Conservation (phyloP, 495 filamentous ascomycete species). For the Monascus purpureus region DNA sequence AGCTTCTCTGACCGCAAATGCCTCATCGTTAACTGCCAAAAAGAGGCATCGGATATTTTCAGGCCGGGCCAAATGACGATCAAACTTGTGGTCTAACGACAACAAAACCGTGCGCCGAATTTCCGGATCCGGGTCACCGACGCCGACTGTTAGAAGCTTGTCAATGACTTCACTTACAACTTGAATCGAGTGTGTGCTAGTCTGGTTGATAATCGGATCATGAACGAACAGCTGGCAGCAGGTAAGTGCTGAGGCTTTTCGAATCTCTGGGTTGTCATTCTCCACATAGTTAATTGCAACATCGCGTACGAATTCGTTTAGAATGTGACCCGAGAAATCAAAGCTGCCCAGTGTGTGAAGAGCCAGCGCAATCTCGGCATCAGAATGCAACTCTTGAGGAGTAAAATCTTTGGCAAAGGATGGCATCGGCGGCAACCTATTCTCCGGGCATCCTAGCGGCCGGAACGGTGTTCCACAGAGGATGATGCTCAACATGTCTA, state of each 20-base stretch:
- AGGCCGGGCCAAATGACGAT: conserved; percentile 83
- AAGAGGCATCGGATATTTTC: conserved; percentile 94
- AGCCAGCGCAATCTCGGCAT: conserved; percentile 81
- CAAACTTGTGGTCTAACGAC: conserved; percentile 85
- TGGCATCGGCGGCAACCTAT: conserved; percentile 49
- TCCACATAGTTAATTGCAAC: conserved; percentile 97
- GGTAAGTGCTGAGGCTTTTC: conserved; percentile 87
- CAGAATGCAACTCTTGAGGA: conserved; percentile 47
- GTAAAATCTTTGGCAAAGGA: conserved; percentile 80
- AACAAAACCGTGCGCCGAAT: conserved; percentile 79
- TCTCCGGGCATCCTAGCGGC: conserved; percentile 75
- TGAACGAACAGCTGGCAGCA: conserved; percentile 94
- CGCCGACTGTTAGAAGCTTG: conserved; percentile 83
- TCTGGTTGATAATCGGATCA: conserved; percentile 95
- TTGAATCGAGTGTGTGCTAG: conserved; percentile 87
- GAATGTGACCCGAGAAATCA: conserved; percentile 83
- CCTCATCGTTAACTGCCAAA: conserved; percentile 90
- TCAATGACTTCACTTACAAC: conserved; percentile 97
- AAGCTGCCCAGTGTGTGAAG: conserved; percentile 91
- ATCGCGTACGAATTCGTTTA: conserved; percentile 97
- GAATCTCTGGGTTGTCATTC: conserved; percentile 83
- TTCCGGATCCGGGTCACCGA: conserved; percentile 77
- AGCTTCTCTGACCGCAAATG: conserved; percentile 82
- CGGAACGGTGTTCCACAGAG: conserved; percentile 84
- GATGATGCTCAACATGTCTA: conserved; percentile 90